Conservation (phyloP, 2,329 filamentous ascomycete genomes). For the Epicoccum nigrum region DNA sequence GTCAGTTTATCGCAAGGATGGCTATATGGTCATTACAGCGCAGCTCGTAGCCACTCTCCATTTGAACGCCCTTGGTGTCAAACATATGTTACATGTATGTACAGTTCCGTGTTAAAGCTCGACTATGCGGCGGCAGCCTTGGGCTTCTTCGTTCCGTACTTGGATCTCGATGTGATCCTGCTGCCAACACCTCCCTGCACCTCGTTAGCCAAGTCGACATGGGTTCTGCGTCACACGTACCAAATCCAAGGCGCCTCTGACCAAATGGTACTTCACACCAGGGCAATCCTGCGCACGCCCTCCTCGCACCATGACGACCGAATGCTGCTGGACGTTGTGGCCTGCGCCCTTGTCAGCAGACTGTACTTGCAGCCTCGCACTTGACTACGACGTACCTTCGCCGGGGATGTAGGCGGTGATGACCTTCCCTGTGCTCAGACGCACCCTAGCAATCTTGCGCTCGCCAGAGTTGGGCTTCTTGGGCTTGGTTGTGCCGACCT, state of each 20-base stretch:
- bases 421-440: constrained; percentile 83
- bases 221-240: constrained; percentile 60
- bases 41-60: constrained; percentile 8
- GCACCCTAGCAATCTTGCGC: constrained; percentile 90
- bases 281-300: constrained; percentile 96
- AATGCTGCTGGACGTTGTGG: constrained; percentile 99
- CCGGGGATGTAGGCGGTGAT: constrained; percentile 95
- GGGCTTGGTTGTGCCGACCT: constrained; percentile 90
- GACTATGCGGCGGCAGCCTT: constrained; percentile 60
- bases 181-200: constrained; percentile 85
- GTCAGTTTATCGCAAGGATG: neutral
- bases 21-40: neutral
- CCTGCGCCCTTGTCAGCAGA: constrained; percentile 53
- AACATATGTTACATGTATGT: constrained; percentile 37
- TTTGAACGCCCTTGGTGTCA: constrained; percentile 35
- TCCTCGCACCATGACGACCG: constrained; percentile 92
- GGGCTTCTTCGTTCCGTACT: constrained; percentile 98
- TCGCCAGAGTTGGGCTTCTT: constrained; percentile 99
- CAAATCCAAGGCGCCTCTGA: constrained; percentile 90
- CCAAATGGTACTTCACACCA: constrained; percentile 94
- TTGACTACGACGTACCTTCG: constrained; percentile 64
- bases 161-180: constrained; percentile 83
- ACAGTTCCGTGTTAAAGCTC: constrained; percentile 16
- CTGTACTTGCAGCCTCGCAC: neutral
- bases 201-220: constrained; percentile 27